Conservation (phyloP, 129 eudicot species). For the Flaveria ramosissima region DNA sequence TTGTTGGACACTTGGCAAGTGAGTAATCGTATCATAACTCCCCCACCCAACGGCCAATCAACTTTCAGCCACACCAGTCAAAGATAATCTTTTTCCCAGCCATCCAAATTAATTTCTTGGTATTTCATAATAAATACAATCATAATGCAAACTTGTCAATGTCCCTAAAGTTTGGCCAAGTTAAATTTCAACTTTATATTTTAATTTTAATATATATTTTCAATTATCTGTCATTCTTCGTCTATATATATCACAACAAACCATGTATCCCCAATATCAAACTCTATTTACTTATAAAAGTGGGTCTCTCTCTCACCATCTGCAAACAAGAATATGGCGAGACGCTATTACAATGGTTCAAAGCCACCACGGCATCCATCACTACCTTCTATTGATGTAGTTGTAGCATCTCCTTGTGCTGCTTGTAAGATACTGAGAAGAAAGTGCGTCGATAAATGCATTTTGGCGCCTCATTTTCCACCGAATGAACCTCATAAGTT, state of each 20-base stretch:
- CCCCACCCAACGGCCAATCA: background rate
- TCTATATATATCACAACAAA: conserved; percentile 6
- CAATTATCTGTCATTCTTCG: background rate
- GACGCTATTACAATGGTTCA: background rate
- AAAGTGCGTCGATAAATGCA: conserved; percentile 63
- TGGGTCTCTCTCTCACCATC: background rate
- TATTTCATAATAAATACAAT: background rate
- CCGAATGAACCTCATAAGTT: conserved; percentile 69
- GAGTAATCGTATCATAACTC: background rate
- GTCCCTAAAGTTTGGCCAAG: background rate
- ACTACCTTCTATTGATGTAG: conserved; percentile 6
- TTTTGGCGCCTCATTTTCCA: conserved; percentile 75
- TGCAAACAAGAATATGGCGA: conserved; percentile 1
- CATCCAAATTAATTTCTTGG: conserved; percentile 5
- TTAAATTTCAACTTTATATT: background rate
- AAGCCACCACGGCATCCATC: conserved; percentile 24
- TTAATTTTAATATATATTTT: background rate
- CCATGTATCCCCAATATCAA: background rate
- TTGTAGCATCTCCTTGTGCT: conserved; percentile 55
- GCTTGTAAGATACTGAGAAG: conserved; percentile 73
- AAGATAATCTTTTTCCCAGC: conserved; percentile 6
- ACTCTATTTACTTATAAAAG: background rate
- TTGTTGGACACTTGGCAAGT: conserved; percentile 18
- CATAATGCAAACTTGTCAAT: conserved; percentile 2
- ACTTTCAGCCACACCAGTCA: conserved; percentile 1